Evolutionary conservation across 176 grass and related monocot species (phyloP), one percentile per base, ranked within the genome.

Genomic region (Hsuehochloa calcarea): DNA sequence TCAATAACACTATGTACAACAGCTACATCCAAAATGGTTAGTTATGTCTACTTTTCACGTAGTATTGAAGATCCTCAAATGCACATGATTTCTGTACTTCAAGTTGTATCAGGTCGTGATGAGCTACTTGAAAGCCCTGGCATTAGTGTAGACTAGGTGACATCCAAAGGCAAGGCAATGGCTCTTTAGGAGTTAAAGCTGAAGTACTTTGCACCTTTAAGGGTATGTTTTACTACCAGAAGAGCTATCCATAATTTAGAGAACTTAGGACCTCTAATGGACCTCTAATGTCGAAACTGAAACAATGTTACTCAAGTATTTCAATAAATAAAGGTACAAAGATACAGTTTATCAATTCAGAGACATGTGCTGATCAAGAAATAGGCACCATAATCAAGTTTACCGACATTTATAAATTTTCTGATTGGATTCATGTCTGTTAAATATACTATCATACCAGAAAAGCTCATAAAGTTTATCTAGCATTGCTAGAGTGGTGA

Each of bases 151-250:
- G 87, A 92, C 26, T 73, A 31, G 9, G 39, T 90, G 54, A 74
- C 82, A 47, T 60, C 81, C 27, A 80, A 40, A n/a, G 90, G 85
- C 20, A 83, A 90, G 5, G 65, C 85, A 16, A 44, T 88, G 23
- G 85, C 82, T 45, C 72, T 90, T 72, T 88, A 78, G 22, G 81
- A 90, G 43, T 56, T 85, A 55, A 63, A 90, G 7, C 84, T 94
- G 19, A 92, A 88, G 80, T 94, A 59, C 62, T 83, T 79, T 74
- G 85, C 85, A 82, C 87, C 87, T 80, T 77, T 92, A 83, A 85
- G 65, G 67, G 90, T 92, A 92, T 19, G 69, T 12, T 77, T 65
- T 79, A n/a, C 59, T 6, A 22, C 19, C n/a, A 27, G 14, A 60
- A 82, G 0, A 46, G 22, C 22, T 26, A 45, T 46, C 5, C 51